These are phyloP conservation scores for Candida ficus DNA, from an alignment of 805 yeast species.

Conservation along the genomic window DNA sequence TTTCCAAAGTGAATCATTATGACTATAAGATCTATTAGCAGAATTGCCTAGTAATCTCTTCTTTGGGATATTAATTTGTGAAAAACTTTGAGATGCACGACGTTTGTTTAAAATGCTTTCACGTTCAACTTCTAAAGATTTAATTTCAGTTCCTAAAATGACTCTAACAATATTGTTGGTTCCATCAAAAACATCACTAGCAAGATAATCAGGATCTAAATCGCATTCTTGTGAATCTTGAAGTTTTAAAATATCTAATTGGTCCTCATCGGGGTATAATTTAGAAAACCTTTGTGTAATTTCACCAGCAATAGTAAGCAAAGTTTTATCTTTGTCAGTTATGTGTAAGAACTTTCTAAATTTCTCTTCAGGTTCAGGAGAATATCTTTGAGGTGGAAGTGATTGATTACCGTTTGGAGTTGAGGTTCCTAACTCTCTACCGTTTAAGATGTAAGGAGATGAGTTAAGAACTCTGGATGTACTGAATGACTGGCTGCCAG, in stretches of 20 bases:
- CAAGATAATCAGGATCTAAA: constrained; percentile 70
- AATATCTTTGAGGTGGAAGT: constrained; percentile 5
- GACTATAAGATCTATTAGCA: constrained; percentile 1
- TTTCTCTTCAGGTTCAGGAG: constrained; percentile 23
- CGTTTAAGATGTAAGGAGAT: constrained; percentile 9
- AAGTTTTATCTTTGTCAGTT: constrained; percentile 41
- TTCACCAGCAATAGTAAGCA: constrained; percentile 48
- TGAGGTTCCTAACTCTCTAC: constrained; percentile 6
- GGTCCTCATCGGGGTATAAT: constrained; percentile 60
- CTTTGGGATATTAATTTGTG: constrained; percentile 23
- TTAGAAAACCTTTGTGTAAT: constrained; percentile 50
- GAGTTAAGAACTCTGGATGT: constrained; percentile 2
- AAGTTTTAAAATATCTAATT: constrained; percentile 49
- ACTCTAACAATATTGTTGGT: constrained; percentile 43
- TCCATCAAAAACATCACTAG: constrained; percentile 58
- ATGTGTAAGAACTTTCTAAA: constrained; percentile 59
- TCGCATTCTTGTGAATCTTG: constrained; percentile 71
- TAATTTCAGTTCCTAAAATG: constrained; percentile 36
- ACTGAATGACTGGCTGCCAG: constrained; percentile 3
- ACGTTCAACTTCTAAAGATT: constrained; percentile 18
- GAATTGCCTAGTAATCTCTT: constrained; percentile 13
- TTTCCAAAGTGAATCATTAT: constrained; percentile 15
- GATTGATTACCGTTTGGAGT: constrained; percentile 10
- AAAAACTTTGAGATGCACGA: constrained; percentile 20
- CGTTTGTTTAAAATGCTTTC: constrained; percentile 15